Conservation (phyloP, 106 monocot genomes). For the Dendrobium chrysotoxum region DNA sequence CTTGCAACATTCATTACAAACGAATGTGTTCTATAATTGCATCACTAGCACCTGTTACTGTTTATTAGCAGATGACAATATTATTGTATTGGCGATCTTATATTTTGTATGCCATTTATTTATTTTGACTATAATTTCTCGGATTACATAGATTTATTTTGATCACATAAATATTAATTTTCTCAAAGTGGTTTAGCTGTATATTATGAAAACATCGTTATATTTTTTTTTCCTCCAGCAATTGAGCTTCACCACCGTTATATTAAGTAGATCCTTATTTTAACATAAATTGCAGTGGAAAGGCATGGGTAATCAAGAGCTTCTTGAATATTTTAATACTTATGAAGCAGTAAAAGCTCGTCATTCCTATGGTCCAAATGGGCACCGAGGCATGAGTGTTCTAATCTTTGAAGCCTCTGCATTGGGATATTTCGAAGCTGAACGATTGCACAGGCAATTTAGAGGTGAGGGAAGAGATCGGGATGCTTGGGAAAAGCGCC, state of each 20-base stretch:
- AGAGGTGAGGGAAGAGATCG: slow-evolving; percentile 37
- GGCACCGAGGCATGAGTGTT: slow-evolving; percentile 79
- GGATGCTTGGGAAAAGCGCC: slow-evolving; percentile 38
- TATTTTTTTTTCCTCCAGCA: background rate
- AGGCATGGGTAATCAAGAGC: slow-evolving; percentile 94
- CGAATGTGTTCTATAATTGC: background rate
- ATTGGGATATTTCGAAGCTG: slow-evolving; percentile 51
- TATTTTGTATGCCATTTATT: background rate
- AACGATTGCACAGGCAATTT: slow-evolving; percentile 54
- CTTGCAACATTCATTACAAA: background rate
- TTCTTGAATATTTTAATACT: slow-evolving; percentile 72
- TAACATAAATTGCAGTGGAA: slow-evolving; percentile 39
- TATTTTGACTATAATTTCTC: background rate
- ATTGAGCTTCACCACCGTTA: background rate
- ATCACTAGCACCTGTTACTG: background rate
- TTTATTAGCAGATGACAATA: background rate
- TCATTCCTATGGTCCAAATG: slow-evolving; percentile 87
- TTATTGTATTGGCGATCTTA: background rate
- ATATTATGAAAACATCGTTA: background rate
- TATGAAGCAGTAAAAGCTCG: slow-evolving; percentile 66
- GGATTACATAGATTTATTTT: background rate
- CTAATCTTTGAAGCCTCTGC: slow-evolving; percentile 50
- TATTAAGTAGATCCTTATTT: background rate
- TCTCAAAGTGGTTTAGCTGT: background rate
- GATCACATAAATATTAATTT: background rate